Evolutionary conservation across 495 filamentous ascomycete genomes (phyloP).

Genomic region (Penicillium longicatenatum): DNA sequence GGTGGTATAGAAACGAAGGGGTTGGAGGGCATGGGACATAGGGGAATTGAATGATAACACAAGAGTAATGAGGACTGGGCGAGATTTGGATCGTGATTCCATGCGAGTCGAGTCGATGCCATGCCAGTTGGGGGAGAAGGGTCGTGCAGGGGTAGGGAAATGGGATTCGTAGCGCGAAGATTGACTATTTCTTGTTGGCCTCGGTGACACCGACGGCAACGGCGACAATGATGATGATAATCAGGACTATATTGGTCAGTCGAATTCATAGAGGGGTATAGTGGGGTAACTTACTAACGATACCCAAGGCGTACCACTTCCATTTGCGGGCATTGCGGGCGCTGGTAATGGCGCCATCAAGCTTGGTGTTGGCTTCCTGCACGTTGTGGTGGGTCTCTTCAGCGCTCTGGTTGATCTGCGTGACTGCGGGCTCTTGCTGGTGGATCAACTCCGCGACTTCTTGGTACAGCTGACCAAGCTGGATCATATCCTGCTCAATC

Average conservation of each 20-base stretch:
- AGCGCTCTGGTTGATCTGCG: constrained; percentile 77
- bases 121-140: constrained; percentile 2
- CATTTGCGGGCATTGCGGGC: constrained; percentile 81
- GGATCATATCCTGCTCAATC: constrained; percentile 84
- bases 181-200: constrained; percentile 29
- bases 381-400: constrained; percentile 79
- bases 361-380: constrained; percentile 75
- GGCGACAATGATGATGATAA: constrained; percentile 53
- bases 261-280: not conserved
- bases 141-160: constrained; percentile 28
- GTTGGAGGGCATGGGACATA: constrained; percentile 3
- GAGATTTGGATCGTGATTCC: constrained; percentile 1
- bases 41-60: constrained; percentile 7
- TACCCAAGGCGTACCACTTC: constrained; percentile 97
- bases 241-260: constrained; percentile 39
- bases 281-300: constrained; percentile 63
- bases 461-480: constrained; percentile 80
- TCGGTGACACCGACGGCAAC: constrained; percentile 52
- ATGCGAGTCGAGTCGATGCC: constrained; percentile 6
- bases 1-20: constrained; percentile 36
- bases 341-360: constrained; percentile 73
- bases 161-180: constrained; percentile 6
- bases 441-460: constrained; percentile 81
- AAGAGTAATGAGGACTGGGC: not conserved
- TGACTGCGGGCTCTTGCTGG: constrained; percentile 77